Evolutionary conservation across 257 asterid genomes (phyloP), one percentile per base, ranked within the genome.

Genomic region (Leptodermis oblonga): DNA sequence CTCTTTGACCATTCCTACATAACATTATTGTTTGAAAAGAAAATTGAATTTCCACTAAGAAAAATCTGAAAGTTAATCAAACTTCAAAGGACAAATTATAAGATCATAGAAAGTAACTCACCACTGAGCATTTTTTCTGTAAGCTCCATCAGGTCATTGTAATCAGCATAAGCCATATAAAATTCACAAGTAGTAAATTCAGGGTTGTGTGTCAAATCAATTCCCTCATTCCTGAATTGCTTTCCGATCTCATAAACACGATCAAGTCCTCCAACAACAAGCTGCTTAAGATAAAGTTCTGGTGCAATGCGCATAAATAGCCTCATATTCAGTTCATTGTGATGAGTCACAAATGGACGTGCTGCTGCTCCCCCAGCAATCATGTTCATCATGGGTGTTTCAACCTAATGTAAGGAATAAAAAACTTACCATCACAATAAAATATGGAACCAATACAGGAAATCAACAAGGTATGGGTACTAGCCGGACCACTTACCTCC

Each of bases 211-310:
- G 96, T 92, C 72, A 88, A 73, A 78, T 93, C 99, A 71, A 92
- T 92, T 75, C 97, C 98, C 74, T 90, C 96, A 41, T 92, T 90
- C 80, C 96, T 84, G 61, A 92, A 92, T 51, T 88, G 97, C 75
- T 90, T 92, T 26, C 98, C 98, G 7, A 92, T 92, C 79, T 92
- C 98, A 65, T 90, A 92, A 11, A 90, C 97, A 45, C 97, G 93
- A 41, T 90, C 92, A 58, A 93, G 79, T 56, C 97, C 98, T 67
- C 98, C 98, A 62, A 93, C 97, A 74, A 93, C 89, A 12, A 93
- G 83, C 76, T 88, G 82, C 81, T 93, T 93, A 33, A 93, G 97
- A 78, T 74, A 83, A 4, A 93, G 82, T 75, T 93, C 98, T 25
- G 98, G 96, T 37, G 97, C 92, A 76, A 87, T 90, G 17, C 97